Base-by-base conservation (phyloP, 495 filamentous ascomycete genomes). In the Oidiodendron maius region DNA sequence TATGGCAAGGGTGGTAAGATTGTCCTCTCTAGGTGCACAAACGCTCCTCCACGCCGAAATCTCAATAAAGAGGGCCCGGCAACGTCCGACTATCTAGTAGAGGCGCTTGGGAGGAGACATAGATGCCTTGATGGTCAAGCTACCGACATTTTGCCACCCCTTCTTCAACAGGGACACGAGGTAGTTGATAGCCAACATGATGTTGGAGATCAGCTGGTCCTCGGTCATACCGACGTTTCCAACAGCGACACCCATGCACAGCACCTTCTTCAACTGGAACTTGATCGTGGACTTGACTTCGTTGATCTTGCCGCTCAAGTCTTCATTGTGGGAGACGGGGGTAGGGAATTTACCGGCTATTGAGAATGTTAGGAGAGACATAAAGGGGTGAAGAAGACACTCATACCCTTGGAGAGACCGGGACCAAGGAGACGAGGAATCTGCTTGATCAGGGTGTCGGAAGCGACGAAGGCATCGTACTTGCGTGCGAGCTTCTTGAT, bases 401-500 rank as follows among this genome's bases (percentile, higher is more conserved):
- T 64, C 81, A 60, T 75, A 90, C 86, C 90, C 82, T 96, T 96
- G 68, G 91, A 97, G 24, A 96, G 85, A 88, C 91, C 91, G 57
- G 91, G 93, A 65, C 93, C 93, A 60, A 98, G 74, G 62, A 98
- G 89, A 94, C 93, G 93, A 56, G 93, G 93, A 63, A 98, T 97
- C 81, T 97, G 94, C 81, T 94, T 95, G 83, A 98, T 95, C 58
- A 98, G 74, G 65, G 83, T 72, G 63, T 98, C 93, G 66, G 91
- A 96, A 65, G 93, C 84, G 65, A 98, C 72, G 76, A 98, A 98
- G 58, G 91, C 91, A 76, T 98, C 94, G 82, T 98, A 97, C 78
- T 97, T 97, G 78, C 90, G 89, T 56, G 93, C 94, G 53, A 98
- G 87, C 83, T 97, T 98, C 87, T 98, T 98, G 84, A 98, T 96